Evolutionary conservation across 371 early-diverging fungal genomes (phyloP).

Genomic region (Mucor sp.): DNA sequence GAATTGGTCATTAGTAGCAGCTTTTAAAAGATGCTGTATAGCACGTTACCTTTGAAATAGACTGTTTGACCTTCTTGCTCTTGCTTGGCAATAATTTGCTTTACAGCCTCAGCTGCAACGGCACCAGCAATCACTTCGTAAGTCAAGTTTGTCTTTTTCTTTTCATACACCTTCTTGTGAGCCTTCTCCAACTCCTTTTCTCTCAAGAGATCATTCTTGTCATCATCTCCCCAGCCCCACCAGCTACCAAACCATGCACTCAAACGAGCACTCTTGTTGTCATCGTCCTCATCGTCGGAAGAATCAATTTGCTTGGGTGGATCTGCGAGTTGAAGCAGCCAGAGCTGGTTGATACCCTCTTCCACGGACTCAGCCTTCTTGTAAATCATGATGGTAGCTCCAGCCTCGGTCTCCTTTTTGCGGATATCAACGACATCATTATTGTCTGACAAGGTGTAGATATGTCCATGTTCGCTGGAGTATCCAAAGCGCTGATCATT

Average conservation of each 20-base stretch:
- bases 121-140: conserved; percentile 65
- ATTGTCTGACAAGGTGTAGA: conserved; percentile 30
- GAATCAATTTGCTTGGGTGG: conserved; percentile 40
- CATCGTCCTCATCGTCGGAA: conserved; percentile 46
- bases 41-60: conserved; percentile 23
- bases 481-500: conserved; percentile 45
- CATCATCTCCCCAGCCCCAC: conserved; percentile 39
- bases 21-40: too few relatives aligned
- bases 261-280: conserved; percentile 38
- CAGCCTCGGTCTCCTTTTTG: conserved; percentile 23
- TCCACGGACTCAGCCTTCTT: conserved; percentile 29
- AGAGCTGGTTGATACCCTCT: conserved; percentile 40
- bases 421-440: conserved; percentile 42
- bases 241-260: conserved; percentile 49
- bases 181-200: conserved; percentile 42
- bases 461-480: conserved; percentile 30
- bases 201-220: conserved; percentile 31
- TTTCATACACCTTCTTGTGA: conserved; percentile 46
- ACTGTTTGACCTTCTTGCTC: conserved; percentile 39
- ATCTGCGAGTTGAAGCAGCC: conserved; percentile 41
- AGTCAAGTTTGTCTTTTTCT: conserved; percentile 41
- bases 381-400: conserved; percentile 40
- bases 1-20: too few relatives aligned
- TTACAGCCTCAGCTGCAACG: conserved; percentile 62
- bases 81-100: conserved; percentile 44